Conservation (phyloP, 108 stramenopile genomes). For the Nitzschia inconspicua region DNA sequence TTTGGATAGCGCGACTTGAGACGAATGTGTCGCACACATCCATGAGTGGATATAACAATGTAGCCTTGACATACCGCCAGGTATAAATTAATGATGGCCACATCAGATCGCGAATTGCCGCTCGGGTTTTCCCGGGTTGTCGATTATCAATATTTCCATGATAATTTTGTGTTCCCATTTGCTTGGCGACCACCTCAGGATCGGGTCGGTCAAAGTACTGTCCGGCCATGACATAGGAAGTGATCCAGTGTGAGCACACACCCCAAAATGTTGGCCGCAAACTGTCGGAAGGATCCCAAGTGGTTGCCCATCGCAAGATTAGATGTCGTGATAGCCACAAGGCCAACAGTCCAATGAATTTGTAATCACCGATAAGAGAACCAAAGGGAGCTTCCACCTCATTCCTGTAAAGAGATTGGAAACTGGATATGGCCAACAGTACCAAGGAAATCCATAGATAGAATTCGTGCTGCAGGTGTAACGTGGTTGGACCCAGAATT, state of each 20-base stretch:
- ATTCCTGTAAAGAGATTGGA: background rate
- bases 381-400: background rate
- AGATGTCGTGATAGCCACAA: constrained; percentile 35
- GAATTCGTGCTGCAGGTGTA: constrained; percentile 41
- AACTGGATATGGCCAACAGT: constrained; percentile 24
- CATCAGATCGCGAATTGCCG: no score
- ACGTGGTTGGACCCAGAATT: constrained; percentile 36
- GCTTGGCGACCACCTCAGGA: constrained; percentile 21
- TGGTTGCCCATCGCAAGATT: constrained; percentile 27
- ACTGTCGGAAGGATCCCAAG: background rate
- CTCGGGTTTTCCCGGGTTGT: no score
- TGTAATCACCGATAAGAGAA: constrained; percentile 5
- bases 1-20: no score
- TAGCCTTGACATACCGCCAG: no score
- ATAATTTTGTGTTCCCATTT: constrained; percentile 18
- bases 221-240: constrained; percentile 26
- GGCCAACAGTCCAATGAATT: constrained; percentile 6
- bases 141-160: no score
- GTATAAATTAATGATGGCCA: no score
- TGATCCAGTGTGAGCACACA: constrained; percentile 14
- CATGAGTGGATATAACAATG: no score
- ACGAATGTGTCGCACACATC: no score
- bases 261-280: constrained; percentile 19
- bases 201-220: constrained; percentile 50
- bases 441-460: constrained; percentile 24